phyloP scores from a whole-genome alignment of 2,329 filamentous ascomycete genomes.

The Helotiales sp. region DNA sequence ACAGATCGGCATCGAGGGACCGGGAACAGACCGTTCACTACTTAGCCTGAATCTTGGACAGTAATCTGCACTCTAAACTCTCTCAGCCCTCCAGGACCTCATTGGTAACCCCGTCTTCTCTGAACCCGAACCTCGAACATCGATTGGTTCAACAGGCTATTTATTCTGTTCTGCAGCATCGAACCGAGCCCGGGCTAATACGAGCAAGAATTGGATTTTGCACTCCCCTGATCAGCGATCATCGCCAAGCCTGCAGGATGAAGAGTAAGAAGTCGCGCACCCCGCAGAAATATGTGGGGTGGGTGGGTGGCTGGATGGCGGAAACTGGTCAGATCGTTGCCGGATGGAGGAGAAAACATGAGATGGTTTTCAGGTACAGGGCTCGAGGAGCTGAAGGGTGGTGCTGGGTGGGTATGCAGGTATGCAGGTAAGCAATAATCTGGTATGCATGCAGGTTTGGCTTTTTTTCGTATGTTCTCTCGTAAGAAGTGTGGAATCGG shows the following conservation, averaged over 20 bases:
- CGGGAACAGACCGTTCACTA: not conserved
- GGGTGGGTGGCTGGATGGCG: not conserved
- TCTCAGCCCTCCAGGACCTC: not conserved
- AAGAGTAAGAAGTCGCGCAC: not conserved
- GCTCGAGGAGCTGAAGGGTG: not conserved
- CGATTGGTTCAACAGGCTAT: not conserved
- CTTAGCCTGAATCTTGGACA: not conserved
- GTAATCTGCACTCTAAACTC: not conserved
- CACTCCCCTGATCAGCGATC: not conserved
- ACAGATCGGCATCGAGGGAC: not conserved
- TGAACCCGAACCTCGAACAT: not conserved
- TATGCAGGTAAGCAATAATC: slow-evolving; percentile 8
- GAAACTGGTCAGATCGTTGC: not conserved
- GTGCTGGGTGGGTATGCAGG: not conserved
- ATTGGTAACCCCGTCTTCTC: not conserved
- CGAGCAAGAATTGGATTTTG: not conserved
- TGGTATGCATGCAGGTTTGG: slow-evolving; percentile 3
- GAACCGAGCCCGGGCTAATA: not conserved
- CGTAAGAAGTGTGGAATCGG: not conserved
- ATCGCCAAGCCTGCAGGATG: not conserved
- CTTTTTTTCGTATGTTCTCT: not conserved
- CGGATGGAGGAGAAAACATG: not conserved
- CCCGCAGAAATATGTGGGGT: not conserved
- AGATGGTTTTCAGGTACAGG: slow-evolving; percentile 6
- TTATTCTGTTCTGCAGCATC: not conserved